Evolutionary conservation across 352 stramenopile species (phyloP), one percentile per base, ranked within the genome.

Genomic region (Globisporangium nodosum): DNA sequence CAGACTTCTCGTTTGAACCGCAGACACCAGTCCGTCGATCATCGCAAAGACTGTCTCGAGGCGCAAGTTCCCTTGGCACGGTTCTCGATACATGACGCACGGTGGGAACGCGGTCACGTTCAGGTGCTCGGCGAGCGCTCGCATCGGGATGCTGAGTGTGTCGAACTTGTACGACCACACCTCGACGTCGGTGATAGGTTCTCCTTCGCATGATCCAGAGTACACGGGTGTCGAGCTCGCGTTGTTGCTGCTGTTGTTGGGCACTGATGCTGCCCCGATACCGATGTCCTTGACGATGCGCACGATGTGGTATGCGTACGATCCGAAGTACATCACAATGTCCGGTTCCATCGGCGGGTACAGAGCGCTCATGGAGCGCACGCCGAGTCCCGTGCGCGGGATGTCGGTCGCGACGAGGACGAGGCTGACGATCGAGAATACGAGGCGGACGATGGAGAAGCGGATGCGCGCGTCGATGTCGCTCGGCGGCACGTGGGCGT

Each of bases 381-480:
- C 55, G 1, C 70, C 71, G 18, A 88, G 51, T 1, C 78, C 73
- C 0, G 75, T 78, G 12, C 78, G 73, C 16, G 73, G 75, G n/a
- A 86, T 83, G 33, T 88, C 78, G 5, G 75, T 78, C 15, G 68
- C 18, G 1, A 73, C 60, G 7, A 88, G 67, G 3, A 69, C 15
- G n/a, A 88, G n/a, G 16, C 63, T 63, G 11, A 82, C 16, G 0
- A 76, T 6, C 1, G 71, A 74, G 53, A 84, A 33, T 4, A 76
- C 1, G 18, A 52, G 71, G 18, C 68, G 67, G 11, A 63, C 27
- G 16, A 59, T 54, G 2, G 67, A 74, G 43, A 80, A 67, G 2
- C 6, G 21, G 3, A 82, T 63, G 35, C 18, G 67, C 0, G 54
- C 35, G 35, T 49, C 43, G 20, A 49, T 49, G 20, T 54, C 31